phyloP scores from a whole-genome alignment of 2,329 filamentous ascomycete genomes.

The Neoascochyta sp. region DNA sequence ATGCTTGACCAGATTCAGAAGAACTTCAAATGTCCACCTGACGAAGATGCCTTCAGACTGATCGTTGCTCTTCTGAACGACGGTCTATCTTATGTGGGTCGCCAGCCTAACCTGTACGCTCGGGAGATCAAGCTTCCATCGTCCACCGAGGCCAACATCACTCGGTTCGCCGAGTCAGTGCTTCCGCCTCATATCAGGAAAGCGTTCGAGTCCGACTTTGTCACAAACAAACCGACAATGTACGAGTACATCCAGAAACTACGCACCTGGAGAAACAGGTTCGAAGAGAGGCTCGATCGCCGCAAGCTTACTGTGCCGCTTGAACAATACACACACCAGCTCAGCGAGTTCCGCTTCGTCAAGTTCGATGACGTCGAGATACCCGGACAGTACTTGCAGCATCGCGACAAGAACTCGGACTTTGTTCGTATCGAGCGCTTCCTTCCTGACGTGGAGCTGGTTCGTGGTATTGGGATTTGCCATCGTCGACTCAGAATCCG shows the following conservation, averaged over 20 bases:
- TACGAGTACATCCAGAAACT: slow-evolving; percentile 97
- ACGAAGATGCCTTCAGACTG: slow-evolving; percentile 94
- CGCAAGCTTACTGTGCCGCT: slow-evolving; percentile 69
- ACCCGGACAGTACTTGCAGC: slow-evolving; percentile 92
- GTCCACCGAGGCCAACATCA: slow-evolving; percentile 94
- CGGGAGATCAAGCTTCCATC: slow-evolving; percentile 85
- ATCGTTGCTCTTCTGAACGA: slow-evolving; percentile 98
- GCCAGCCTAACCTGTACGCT: slow-evolving; percentile 80
- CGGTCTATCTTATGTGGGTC: slow-evolving; percentile 84
- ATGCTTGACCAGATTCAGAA: slow-evolving; percentile 99
- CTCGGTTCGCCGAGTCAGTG: slow-evolving; percentile 92
- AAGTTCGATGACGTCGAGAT: slow-evolving; percentile 99
- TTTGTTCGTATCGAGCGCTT: slow-evolving; percentile 97
- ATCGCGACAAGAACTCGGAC: slow-evolving; percentile 98
- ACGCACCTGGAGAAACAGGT: slow-evolving; percentile 92
- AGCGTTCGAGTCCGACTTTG: slow-evolving; percentile 97
- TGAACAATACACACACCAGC: slow-evolving; percentile 81
- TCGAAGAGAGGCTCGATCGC: slow-evolving; percentile 94
- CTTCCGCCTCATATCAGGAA: slow-evolving; percentile 91
- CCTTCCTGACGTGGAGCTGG: slow-evolving; percentile 88
- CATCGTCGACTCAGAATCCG: slow-evolving; percentile 93
- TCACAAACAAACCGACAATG: slow-evolving; percentile 92
- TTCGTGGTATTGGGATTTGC: slow-evolving; percentile 84
- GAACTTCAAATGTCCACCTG: slow-evolving; percentile 97
- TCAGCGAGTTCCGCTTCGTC: slow-evolving; percentile 95